phyloP scores from a whole-genome alignment of 2,329 filamentous ascomycete genomes.

The Sphaerulina populicola region DNA sequence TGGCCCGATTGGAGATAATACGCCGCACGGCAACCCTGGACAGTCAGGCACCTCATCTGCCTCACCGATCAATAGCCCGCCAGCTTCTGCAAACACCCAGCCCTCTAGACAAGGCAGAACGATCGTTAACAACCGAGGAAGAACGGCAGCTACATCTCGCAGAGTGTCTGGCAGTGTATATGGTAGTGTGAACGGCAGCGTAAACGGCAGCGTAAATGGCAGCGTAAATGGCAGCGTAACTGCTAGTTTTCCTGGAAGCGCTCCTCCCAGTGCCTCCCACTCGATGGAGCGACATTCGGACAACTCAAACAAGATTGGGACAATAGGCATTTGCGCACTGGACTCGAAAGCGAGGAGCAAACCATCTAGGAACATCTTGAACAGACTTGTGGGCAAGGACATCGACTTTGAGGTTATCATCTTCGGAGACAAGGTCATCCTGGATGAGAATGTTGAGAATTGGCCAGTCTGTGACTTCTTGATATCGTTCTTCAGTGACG shows the following conservation, averaged over 20 bases:
- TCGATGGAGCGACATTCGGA: conserved; percentile 58
- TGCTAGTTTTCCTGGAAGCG: conserved; percentile 33
- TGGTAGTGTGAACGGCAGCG: conserved; percentile 43
- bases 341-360: conserved; percentile 96
- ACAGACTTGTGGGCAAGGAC: conserved; percentile 80
- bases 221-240: conserved; percentile 55
- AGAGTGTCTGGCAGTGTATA: conserved; percentile 52
- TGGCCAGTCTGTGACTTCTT: conserved; percentile 95
- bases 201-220: conserved; percentile 45
- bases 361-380: conserved; percentile 91
- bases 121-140: conserved; percentile 32
- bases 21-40: conserved; percentile 21
- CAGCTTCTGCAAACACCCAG: conserved; percentile 30
- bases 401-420: conserved; percentile 94
- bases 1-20: conserved; percentile 32
- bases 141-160: conserved; percentile 52
- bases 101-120: conserved; percentile 21
- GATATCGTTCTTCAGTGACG: conserved; percentile 97
- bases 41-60: conserved; percentile 72
- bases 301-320: conserved; percentile 49
- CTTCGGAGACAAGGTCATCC: conserved; percentile 96
- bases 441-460: conserved; percentile 93
- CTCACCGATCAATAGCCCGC: conserved; percentile 67
- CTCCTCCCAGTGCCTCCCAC: conserved; percentile 70
- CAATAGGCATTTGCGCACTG: conserved; percentile 87